phyloP scores from a whole-genome alignment of 495 filamentous ascomycete species.

The Xylaria acuta region DNA sequence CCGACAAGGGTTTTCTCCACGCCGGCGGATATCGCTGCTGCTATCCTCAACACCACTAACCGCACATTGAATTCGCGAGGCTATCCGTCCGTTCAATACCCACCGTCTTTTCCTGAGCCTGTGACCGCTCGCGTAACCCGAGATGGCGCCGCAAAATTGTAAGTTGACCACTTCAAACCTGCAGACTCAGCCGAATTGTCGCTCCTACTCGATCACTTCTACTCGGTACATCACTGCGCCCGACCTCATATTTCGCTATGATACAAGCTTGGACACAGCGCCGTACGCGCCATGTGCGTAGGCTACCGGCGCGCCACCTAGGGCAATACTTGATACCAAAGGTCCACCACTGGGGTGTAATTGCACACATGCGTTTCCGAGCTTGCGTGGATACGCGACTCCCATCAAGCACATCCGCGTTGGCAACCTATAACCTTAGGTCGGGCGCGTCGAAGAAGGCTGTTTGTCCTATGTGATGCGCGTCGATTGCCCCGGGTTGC shows the following conservation, averaged over 20 bases:
- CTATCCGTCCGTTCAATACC: background rate
- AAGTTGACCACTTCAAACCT: conserved; percentile 27
- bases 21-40: background rate
- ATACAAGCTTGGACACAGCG: background rate
- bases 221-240: background rate
- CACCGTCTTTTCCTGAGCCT: background rate
- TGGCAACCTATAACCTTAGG: background rate
- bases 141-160: conserved; percentile 41
- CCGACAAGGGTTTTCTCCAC: background rate
- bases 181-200: background rate
- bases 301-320: background rate
- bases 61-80: background rate
- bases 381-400: background rate
- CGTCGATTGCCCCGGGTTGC: background rate
- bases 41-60: background rate
- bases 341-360: background rate
- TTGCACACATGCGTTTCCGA: background rate
- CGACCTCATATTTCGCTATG: background rate
- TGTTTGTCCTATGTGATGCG: background rate
- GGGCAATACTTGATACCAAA: background rate
- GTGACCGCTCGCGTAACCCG: background rate
- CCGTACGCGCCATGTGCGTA: background rate
- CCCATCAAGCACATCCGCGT: background rate
- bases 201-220: background rate
- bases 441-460: background rate